These are phyloP conservation scores for Glycine soja DNA, from an alignment of 306 rosid genomes.

Conservation along the genomic window DNA sequence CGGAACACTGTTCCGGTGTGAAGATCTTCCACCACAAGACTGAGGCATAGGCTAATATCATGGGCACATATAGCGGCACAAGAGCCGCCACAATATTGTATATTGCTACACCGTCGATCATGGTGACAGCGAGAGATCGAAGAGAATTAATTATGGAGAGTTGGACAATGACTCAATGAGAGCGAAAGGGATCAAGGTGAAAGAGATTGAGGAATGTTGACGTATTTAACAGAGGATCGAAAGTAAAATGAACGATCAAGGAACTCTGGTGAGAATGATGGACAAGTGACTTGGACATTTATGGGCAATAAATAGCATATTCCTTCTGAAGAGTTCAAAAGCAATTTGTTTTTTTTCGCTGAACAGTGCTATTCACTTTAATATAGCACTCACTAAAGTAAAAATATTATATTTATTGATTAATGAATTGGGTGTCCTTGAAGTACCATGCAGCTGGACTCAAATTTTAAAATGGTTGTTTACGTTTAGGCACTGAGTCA, in stretches of 20 bases:
- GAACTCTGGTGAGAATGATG: background rate
- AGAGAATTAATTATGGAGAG: too few species aligned
- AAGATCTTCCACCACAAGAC: slow-evolving; percentile 32
- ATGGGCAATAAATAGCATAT: background rate
- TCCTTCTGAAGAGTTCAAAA: background rate
- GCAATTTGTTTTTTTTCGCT: background rate
- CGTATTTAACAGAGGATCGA: background rate
- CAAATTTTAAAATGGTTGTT: background rate
- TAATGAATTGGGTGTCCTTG: background rate
- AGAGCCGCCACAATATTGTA: slow-evolving; percentile 47
- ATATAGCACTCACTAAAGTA: background rate
- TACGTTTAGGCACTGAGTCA: background rate
- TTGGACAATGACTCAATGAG: background rate
- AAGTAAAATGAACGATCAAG: background rate
- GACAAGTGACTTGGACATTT: background rate
- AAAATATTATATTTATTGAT: background rate
- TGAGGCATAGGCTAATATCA: slow-evolving; percentile 39
- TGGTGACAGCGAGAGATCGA: slow-evolving; percentile 6
- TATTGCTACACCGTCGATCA: slow-evolving; percentile 71
- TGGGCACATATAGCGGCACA: slow-evolving; percentile 40
- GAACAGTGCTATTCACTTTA: background rate
- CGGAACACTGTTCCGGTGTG: background rate
- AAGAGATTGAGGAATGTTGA: background rate
- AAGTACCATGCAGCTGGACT: background rate
- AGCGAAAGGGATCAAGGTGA: background rate